These are phyloP conservation scores for Naegleria lovaniensis DNA, from an alignment of 208 protist species.

Conservation along the genomic window DNA sequence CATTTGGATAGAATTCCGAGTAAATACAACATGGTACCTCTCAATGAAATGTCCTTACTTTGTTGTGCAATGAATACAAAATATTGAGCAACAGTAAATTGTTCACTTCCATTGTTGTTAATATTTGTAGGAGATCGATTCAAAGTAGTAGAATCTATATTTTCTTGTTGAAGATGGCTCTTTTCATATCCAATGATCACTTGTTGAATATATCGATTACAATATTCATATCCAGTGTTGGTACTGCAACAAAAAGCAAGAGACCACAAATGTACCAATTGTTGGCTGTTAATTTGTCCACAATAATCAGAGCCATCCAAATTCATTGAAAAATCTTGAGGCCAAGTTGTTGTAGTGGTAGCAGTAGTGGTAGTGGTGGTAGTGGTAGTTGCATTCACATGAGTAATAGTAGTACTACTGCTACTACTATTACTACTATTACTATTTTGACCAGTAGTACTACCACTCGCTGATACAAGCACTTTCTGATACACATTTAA, in stretches of 20 bases:
- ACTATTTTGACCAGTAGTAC: background rate
- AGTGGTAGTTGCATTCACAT: too few species aligned
- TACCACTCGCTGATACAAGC: background rate
- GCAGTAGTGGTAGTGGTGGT: too few species aligned
- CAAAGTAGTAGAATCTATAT: background rate
- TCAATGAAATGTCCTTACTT: background rate
- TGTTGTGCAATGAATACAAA: background rate
- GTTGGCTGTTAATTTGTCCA: background rate
- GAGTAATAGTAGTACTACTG: too few species aligned
- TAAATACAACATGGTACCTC: background rate
- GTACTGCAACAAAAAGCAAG: background rate
- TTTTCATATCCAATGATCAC: background rate
- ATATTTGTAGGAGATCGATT: background rate
- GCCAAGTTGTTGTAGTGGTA: too few species aligned
- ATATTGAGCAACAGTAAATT: background rate
- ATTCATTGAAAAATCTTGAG: too few species aligned
- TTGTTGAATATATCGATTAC: background rate
- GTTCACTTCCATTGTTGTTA: background rate
- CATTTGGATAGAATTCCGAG: constrained; percentile 8
- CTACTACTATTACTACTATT: too few species aligned
- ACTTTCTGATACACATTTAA: background rate
- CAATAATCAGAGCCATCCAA: background rate
- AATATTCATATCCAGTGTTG: constrained; percentile 1
- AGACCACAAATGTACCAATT: background rate
- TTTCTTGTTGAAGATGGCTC: background rate